Conservation (phyloP, 1,139 yeast genomes). For the Suhomyces taliae region DNA sequence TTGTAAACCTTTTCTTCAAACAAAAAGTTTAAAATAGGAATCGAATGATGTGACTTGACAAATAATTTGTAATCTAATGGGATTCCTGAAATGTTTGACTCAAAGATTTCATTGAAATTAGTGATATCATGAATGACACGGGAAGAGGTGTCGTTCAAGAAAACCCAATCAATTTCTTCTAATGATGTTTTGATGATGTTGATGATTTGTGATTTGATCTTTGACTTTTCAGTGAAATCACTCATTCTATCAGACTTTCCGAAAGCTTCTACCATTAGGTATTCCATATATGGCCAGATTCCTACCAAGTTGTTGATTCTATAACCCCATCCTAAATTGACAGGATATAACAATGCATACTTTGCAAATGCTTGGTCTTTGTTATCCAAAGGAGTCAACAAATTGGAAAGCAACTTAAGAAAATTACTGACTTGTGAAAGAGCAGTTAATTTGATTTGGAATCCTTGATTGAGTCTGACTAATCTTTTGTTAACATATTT, state of each 20-base stretch:
- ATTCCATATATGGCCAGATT: conserved; percentile 80
- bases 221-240: conserved; percentile 39
- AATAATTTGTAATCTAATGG: conserved; percentile 35
- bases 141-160: conserved; percentile 46
- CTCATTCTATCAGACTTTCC: conserved; percentile 36
- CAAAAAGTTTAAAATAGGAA: conserved; percentile 60
- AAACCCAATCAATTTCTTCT: conserved; percentile 61
- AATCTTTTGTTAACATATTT: conserved; percentile 26
- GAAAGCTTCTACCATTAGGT: conserved; percentile 64
- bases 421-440: conserved; percentile 66
- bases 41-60: conserved; percentile 64
- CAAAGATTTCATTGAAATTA: conserved; percentile 49
- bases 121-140: conserved; percentile 18
- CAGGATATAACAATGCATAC: conserved; percentile 56
- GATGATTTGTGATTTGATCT: conserved; percentile 56
- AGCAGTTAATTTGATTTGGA: conserved; percentile 34
- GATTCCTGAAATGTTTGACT: conserved; percentile 20
- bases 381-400: conserved; percentile 26
- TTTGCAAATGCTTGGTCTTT: conserved; percentile 36
- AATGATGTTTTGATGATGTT: conserved; percentile 55
- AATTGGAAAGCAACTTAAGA: conserved; percentile 45
- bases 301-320: conserved; percentile 56
- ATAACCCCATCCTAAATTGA: conserved; percentile 59
- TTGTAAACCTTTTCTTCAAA: conserved; percentile 58
- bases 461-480: conserved; percentile 35